These are phyloP conservation scores for Phialophora tarda DNA, from an alignment of 2,329 filamentous ascomycete species.

Conservation along the genomic window DNA sequence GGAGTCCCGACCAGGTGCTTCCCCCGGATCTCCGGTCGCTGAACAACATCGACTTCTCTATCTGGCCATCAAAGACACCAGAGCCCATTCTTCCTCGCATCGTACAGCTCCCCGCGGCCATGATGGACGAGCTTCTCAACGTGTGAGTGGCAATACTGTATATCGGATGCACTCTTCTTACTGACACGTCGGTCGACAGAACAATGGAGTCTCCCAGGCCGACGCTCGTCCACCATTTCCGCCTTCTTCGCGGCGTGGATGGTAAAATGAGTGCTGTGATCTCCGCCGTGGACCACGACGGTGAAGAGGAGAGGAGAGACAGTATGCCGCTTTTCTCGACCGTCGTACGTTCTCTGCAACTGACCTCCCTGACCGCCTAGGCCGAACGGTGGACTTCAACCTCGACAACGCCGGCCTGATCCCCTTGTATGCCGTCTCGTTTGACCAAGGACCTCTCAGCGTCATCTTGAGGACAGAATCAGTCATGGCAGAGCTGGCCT, in stretches of 20 bases:
- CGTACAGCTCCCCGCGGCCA: not conserved
- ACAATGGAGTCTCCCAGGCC: not conserved
- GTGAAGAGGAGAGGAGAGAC: constrained; percentile 1
- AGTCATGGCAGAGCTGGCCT: constrained; percentile 5
- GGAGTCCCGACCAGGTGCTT: not conserved
- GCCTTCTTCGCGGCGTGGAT: not conserved
- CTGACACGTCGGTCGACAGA: not conserved
- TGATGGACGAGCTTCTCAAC: constrained; percentile 6
- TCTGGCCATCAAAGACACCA: not conserved
- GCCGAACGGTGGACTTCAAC: not conserved
- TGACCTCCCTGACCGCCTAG: not conserved
- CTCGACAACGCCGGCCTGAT: not conserved
- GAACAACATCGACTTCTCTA: not conserved
- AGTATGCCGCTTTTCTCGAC: not conserved
- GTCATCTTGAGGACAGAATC: constrained; percentile 1
- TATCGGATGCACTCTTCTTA: not conserved
- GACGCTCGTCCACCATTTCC: constrained; percentile 1
- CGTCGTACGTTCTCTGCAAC: not conserved
- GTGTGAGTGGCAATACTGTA: not conserved
- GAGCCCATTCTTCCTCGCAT: constrained; percentile 5
- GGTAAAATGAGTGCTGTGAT: constrained; percentile 4
- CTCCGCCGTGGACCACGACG: not conserved
- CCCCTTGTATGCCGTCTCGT: not conserved
- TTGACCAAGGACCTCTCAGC: constrained; percentile 1
- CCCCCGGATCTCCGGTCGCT: not conserved